Evolutionary conservation across 2,329 filamentous ascomycete species (phyloP).

Genomic region (Penicillium polonicum): DNA sequence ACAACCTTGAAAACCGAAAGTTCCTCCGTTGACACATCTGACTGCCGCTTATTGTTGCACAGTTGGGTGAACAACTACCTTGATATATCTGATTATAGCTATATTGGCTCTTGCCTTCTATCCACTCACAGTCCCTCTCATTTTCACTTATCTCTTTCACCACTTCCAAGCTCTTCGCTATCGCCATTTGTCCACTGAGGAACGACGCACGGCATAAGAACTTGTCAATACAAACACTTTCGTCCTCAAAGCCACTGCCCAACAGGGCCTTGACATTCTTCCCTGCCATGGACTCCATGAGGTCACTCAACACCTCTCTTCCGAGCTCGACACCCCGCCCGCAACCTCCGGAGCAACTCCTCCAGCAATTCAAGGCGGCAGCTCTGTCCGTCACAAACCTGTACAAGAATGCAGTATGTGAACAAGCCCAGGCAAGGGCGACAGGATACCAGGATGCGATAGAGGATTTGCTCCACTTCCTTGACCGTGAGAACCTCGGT

Average conservation of each 20-base stretch:
- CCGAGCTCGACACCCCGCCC: slow-evolving; percentile 53
- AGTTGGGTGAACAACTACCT: background rate
- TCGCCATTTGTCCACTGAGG: background rate
- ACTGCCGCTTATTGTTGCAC: slow-evolving; percentile 11
- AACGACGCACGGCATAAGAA: slow-evolving; percentile 1
- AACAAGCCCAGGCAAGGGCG: slow-evolving; percentile 70
- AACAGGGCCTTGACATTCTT: background rate
- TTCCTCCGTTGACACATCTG: slow-evolving; percentile 4
- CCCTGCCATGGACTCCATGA: slow-evolving; percentile 61
- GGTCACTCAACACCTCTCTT: slow-evolving; percentile 61
- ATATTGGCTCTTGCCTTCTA: background rate
- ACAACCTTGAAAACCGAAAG: slow-evolving; percentile 12
- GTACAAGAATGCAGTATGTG: slow-evolving; percentile 84
- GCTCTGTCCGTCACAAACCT: slow-evolving; percentile 93
- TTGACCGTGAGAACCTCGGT: slow-evolving; percentile 79
- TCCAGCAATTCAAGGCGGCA: slow-evolving; percentile 87
- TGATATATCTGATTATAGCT: background rate
- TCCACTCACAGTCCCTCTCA: background rate
- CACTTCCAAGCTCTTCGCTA: background rate
- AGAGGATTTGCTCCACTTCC: slow-evolving; percentile 80
- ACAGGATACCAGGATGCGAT: slow-evolving; percentile 93
- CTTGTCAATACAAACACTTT: background rate
- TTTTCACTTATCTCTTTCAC: background rate
- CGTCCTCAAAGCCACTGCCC: background rate
- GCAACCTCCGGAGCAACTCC: slow-evolving; percentile 57